Evolutionary conservation across 2,329 filamentous ascomycete genomes (phyloP), one percentile per base, ranked within the genome.

Genomic region (Ciborinia camelliae): DNA sequence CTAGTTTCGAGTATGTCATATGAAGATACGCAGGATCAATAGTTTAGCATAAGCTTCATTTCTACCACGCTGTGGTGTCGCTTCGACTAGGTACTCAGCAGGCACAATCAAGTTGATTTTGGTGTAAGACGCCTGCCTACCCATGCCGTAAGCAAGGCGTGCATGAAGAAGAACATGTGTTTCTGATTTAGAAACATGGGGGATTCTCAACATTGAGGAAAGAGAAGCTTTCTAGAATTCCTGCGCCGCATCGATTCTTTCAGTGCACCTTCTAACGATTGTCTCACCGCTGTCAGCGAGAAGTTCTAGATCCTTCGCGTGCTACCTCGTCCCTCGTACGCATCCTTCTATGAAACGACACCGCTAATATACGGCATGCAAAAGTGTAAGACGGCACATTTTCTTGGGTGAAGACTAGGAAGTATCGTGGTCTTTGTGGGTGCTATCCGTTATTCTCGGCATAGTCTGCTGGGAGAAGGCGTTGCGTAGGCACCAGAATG

Each of bases 1-100:
- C 43, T 59, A 47, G 28, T 47, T 23, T 23, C 59, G 43, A 41
- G 14, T 35, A 39, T 59, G 52, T 39, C 28, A 47, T n/a, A n/a
- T 50, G 4, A 20, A 47, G 43, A 41, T 23, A 12, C 8, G 35
- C 14, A 26, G 52, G 43, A 50, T 63, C 52, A 50, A 58, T 57
- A 63, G 61, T 63, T 51, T 58, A 62, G 32, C 52, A 58, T 63
- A 63, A 58, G 52, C 62, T 63, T 58, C 62, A 35, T 58, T 58
- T 50, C n/a, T 41, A 35, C 32, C 52, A 58, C 43, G 61, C 23
- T 28, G 35, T 63, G 41, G 58, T 39, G 61, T 41, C 50, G 61
- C 52, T 41, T 58, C 39, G 62, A 41, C 39, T 26, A 47, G 39
- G 52, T 32, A 59, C 32, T 63, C 35, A 32, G 20, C 52, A 59